Evolutionary conservation across 371 early-diverging fungal genomes (phyloP).

Genomic region (Mortierella sp.): DNA sequence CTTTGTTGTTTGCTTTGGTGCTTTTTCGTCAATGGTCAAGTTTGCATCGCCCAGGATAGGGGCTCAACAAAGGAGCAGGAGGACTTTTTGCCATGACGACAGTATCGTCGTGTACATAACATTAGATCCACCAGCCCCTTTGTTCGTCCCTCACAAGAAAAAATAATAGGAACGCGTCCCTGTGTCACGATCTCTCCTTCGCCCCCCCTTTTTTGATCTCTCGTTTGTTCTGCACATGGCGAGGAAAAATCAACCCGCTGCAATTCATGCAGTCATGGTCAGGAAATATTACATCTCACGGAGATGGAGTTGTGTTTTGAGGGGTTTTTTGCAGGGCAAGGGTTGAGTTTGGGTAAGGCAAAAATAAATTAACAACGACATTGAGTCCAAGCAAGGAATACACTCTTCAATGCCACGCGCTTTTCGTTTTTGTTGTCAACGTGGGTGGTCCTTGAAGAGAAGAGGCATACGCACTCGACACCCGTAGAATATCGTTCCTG

Average conservation of each 20-base stretch:
- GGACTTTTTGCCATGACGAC: constrained; percentile 6
- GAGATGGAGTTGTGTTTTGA: background rate
- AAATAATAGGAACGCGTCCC: constrained; percentile 15
- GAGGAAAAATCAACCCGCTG: background rate
- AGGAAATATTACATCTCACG: background rate
- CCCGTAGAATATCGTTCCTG: constrained; percentile 7
- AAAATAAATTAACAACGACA: background rate
- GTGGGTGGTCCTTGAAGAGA: background rate
- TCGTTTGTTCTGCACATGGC: constrained; percentile 19
- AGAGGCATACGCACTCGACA: background rate
- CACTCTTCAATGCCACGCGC: background rate
- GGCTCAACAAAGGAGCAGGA: background rate
- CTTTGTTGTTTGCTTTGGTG: background rate
- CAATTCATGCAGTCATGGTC: constrained; percentile 12
- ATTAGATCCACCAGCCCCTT: constrained; percentile 17
- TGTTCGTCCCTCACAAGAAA: constrained; percentile 1
- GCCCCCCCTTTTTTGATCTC: constrained; percentile 16
- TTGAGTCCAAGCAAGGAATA: background rate
- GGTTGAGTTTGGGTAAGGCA: background rate
- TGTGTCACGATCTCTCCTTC: constrained; percentile 16
- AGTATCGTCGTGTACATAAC: background rate
- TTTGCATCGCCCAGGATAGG: constrained; percentile 4
- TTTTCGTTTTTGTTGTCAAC: background rate
- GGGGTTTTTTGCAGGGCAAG: background rate
- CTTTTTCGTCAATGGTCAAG: background rate